phyloP scores from a whole-genome alignment of 1,284 basidiomycete genomes.

The Ceratorhiza oryzae-sativae region DNA sequence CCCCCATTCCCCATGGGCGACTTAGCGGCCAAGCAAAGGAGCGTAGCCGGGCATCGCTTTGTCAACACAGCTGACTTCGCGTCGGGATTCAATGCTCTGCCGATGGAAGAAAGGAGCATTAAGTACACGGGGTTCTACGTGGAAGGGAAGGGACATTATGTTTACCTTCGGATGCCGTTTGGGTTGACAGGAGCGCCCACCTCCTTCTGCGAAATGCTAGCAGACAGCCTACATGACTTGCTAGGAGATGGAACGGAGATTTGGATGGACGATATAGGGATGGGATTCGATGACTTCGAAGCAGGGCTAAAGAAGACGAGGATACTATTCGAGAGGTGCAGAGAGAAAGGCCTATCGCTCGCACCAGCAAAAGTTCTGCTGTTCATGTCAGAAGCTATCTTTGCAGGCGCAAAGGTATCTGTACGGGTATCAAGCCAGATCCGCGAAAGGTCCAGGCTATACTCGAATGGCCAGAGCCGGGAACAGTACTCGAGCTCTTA shows the following conservation, averaged over 20 bases:
- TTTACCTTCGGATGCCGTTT: constrained; percentile 54
- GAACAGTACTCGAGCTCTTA: constrained; percentile 47
- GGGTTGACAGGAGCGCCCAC: constrained; percentile 55
- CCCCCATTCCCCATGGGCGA: constrained; percentile 52
- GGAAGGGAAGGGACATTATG: constrained; percentile 54
- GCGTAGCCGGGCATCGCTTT: constrained; percentile 49
- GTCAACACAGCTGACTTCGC: constrained; percentile 51
- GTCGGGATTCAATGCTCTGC: constrained; percentile 53
- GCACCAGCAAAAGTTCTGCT: constrained; percentile 49
- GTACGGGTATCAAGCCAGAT: constrained; percentile 50
- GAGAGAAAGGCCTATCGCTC: constrained; percentile 47
- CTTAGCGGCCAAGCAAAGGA: constrained; percentile 51
- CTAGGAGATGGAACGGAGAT: constrained; percentile 55
- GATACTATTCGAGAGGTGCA: constrained; percentile 43
- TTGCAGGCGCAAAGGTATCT: constrained; percentile 50
- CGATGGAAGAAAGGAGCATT: constrained; percentile 46
- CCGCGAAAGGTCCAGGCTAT: constrained; percentile 51
- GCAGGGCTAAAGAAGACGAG: constrained; percentile 43
- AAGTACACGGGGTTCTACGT: constrained; percentile 54
- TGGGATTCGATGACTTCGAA: constrained; percentile 48
- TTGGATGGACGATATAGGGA: constrained; percentile 53
- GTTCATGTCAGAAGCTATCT: constrained; percentile 50
- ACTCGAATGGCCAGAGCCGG: constrained; percentile 50
- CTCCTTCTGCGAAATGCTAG: constrained; percentile 52
- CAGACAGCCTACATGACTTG: constrained; percentile 52